Base-by-base conservation (phyloP, 805 yeast species). In the Suhomyces sp. region DNA sequence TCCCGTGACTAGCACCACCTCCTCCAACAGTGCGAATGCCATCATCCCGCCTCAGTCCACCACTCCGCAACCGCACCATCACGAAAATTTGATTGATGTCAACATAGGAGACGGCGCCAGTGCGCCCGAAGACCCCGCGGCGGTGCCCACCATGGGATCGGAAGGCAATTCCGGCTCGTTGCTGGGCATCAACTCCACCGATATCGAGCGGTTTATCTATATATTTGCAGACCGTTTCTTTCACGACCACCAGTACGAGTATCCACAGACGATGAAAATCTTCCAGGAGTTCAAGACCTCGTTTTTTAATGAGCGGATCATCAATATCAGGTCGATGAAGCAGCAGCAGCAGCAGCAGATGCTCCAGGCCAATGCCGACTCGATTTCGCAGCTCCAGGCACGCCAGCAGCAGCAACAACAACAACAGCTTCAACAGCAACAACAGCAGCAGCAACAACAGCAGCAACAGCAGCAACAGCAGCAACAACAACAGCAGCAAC, bases 201-300 rank as follows among this genome's bases (percentile, higher is more conserved):
- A 73, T 51, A 70, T 75, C 36, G 79, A 75, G 58, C 59, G 73
- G 46, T 74, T 75, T 48, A 64, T 75, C 27, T 71, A 68, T 52
- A 66, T 70, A 61, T 72, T 71, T 59, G 80, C 77, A 5, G 79
- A 73, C 59, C 59, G 69, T 45, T 76, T 74, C 53, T 75, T 76
- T 64, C 68, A 63, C 53, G 73, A 71, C 44, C 69, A 72, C 58
- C 73, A 67, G 51, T 71, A 65, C 54, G 77, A 73, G 46, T 76
- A 72, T 51, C 80, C 80, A 4, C 77, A 74, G 55, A 73, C 79
- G 13, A 60, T 71, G 44, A 73, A 74, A 59, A 62, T 72, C 10
- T 76, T 74, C 59, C 78, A 73, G 54, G 77, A 75, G 53, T 74
- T 76, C 60, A 75, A 75, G 58, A 65, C 60, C 46, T 67, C 78